Base-by-base conservation (phyloP, 2,329 filamentous ascomycete species). In the Penicillium griseofulvum region DNA sequence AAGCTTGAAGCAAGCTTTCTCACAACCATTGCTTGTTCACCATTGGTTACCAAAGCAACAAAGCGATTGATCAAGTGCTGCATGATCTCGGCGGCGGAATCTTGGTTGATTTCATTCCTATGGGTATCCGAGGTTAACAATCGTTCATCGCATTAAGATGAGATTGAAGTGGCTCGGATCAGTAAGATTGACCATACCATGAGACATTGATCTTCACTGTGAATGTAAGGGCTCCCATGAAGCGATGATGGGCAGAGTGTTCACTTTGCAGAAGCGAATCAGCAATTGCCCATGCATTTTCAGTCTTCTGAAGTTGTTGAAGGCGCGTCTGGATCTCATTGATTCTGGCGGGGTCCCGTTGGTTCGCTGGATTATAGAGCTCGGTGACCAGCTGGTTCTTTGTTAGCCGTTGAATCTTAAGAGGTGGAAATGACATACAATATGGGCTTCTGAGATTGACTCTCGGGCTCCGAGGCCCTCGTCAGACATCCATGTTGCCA, bases 121-220 rank as follows among this genome's bases (percentile, higher is more conserved):
- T 14, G 26, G 2, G 2, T 17, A 33, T 16, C n/a, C 22, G 1
- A 5, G 0, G 19, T 54, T 10, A 36, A 24, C 26, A 14, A 45
- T 34, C 4, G 9, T 7, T 17, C 26, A 5, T 26, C 12, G 12
- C 11, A n/a, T 16, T 11, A 17, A 14, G 3, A 16, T 31, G 22
- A n/a, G 16, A 19, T 31, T 10, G 1, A 22, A 26, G 4, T 22
- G 8, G 6, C 7, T 12, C 16, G 2, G n/a, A 44, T 51, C 17
- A 3, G 11, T 8, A 17, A 38, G 34, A 36, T 45, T 16, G 14
- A 39, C 62, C 79, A 60, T 76, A 89, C 88, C 87, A 90, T 69
- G 94, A 90, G n/a, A 87, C 88, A 70, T 97, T 97, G 55, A 97
- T 84, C 76, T 97, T 99, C 65, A 97, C 86, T 48, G 91, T 95